Percentiles rank a stretch among this genome's conserved stretches.
phyloP scores from a whole-genome alignment of 2,329 filamentous ascomycete genomes.

The Gremmenia infestans region DNA sequence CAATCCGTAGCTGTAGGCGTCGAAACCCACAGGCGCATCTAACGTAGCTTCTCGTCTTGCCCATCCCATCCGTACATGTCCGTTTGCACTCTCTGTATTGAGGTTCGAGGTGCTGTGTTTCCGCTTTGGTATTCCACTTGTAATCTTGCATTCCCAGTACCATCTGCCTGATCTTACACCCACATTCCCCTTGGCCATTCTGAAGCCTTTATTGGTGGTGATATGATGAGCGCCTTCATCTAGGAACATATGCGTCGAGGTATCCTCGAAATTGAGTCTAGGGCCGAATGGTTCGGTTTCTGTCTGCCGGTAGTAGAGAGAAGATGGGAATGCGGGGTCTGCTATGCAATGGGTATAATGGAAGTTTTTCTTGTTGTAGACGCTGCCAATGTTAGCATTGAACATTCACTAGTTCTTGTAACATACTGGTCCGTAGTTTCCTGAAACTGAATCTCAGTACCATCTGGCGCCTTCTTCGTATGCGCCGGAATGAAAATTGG shows the following conservation, averaged over 20 bases:
- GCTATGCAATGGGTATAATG: constrained; percentile 89
- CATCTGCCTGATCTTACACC: constrained; percentile 82
- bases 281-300: constrained; percentile 80
- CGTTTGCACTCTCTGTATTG: constrained; percentile 27
- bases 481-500: constrained; percentile 54
- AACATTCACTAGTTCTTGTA: not conserved
- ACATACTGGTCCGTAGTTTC: constrained; percentile 62
- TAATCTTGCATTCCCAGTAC: constrained; percentile 92
- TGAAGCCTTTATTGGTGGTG: constrained; percentile 88
- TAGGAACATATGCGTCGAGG: constrained; percentile 79
- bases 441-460: constrained; percentile 51
- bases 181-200: constrained; percentile 86
- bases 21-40: constrained; percentile 80
- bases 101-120: constrained; percentile 19
- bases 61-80: constrained; percentile 81
- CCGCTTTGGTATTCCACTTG: constrained; percentile 60
- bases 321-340: constrained; percentile 80
- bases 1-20: constrained; percentile 90
- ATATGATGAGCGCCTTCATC: constrained; percentile 70
- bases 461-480: constrained; percentile 45
- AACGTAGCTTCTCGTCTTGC: constrained; percentile 74
- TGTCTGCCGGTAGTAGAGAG: constrained; percentile 82
- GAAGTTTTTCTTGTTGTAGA: constrained; percentile 67
- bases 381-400: constrained; percentile 35
- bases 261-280: constrained; percentile 89